Conservation (phyloP, 2,329 filamentous ascomycete species). For the Bipolaris gigantea region DNA sequence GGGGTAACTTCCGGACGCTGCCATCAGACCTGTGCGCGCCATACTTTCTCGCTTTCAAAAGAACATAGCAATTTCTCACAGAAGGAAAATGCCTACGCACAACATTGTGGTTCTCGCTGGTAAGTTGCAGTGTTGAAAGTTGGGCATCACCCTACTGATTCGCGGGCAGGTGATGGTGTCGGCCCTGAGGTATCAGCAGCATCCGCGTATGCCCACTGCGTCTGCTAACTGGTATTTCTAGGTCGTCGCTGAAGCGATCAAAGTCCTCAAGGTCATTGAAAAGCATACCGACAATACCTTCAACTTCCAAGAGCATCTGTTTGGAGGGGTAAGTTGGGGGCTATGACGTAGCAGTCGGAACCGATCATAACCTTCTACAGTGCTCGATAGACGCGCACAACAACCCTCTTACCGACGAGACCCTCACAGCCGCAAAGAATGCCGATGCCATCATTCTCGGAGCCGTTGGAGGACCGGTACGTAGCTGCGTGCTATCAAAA, state of each 20-base stretch:
- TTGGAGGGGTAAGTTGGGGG: slow-evolving; percentile 76
- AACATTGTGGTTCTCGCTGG: slow-evolving; percentile 49
- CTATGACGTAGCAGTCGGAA: neutral
- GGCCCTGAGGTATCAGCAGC: slow-evolving; percentile 45
- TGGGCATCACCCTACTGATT: slow-evolving; percentile 17
- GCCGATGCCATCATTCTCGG: slow-evolving; percentile 91
- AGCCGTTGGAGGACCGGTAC: slow-evolving; percentile 88
- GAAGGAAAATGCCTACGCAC: slow-evolving; percentile 42
- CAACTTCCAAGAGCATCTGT: slow-evolving; percentile 84
- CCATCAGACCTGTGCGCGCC: slow-evolving; percentile 3
- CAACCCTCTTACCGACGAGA: slow-evolving; percentile 76
- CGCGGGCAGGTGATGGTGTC: slow-evolving; percentile 44
- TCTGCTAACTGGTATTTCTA: slow-evolving; percentile 42
- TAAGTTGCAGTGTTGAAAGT: slow-evolving; percentile 20
- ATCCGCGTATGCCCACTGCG: neutral
- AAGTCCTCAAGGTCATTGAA: slow-evolving; percentile 82
- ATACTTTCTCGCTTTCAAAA: neutral
- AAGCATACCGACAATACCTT: slow-evolving; percentile 75
- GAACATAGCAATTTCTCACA: neutral
- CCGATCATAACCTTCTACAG: slow-evolving; percentile 51
- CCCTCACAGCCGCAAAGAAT: slow-evolving; percentile 77
- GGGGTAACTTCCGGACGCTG: slow-evolving; percentile 11
- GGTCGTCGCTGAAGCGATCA: slow-evolving; percentile 83
- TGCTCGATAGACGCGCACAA: slow-evolving; percentile 85
- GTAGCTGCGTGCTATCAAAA: neutral